Percentiles rank a stretch among this genome's conserved stretches.
Conservation (phyloP, 768 basidiomycete genomes). For the Boletus reticuloceps region DNA sequence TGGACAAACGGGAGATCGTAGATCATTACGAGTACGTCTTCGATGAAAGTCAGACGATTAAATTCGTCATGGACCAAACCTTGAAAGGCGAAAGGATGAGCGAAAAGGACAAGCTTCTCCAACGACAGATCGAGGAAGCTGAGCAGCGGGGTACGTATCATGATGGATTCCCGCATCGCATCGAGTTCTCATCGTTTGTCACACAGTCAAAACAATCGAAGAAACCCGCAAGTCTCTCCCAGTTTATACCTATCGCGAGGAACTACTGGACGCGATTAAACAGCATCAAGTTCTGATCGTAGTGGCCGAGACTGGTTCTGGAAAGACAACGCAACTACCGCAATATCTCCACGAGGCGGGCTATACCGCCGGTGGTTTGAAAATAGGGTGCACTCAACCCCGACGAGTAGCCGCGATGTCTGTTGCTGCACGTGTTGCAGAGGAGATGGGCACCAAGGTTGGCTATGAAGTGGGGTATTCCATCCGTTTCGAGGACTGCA, state of each 20-base stretch:
- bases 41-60: conserved; percentile 95
- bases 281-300: conserved; percentile 96
- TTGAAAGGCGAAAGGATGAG: conserved; percentile 72
- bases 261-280: conserved; percentile 84
- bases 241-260: conserved; percentile 84
- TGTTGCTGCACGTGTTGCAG: conserved; percentile 97
- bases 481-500: conserved; percentile 99
- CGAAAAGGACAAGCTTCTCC: conserved; percentile 80
- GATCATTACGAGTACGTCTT: conserved; percentile 97
- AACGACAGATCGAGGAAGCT: conserved; percentile 87
- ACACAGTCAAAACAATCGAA: conserved; percentile 80
- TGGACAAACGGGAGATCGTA: conserved; percentile 81
- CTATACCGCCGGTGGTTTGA: conserved; percentile 82
- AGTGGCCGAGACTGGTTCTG: conserved; percentile 97
- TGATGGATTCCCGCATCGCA: neutral
- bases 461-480: conserved; percentile 99
- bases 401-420: conserved; percentile 99
- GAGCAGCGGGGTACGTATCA: conserved; percentile 76
- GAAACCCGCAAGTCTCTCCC: conserved; percentile 93
- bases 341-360: conserved; percentile 99
- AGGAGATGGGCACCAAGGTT: conserved; percentile 96
- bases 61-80: conserved; percentile 86
- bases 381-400: conserved; percentile 91
- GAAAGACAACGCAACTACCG: conserved; percentile 97
- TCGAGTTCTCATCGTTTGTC: neutral